Evolutionary conservation across 805 yeast genomes (phyloP).

Genomic region (Lipomyces mesembrius): DNA sequence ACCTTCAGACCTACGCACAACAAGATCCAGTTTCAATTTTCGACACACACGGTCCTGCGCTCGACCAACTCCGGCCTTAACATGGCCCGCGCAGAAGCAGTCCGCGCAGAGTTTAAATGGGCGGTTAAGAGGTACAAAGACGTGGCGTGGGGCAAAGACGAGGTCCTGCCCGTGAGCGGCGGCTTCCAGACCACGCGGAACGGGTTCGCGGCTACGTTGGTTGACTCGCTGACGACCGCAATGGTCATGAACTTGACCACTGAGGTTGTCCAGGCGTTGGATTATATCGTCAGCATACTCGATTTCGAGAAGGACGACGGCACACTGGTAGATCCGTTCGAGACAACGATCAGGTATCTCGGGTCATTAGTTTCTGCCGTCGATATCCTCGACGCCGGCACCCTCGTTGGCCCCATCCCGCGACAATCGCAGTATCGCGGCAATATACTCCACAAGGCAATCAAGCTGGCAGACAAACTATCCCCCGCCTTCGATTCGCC

Average conservation of each 20-base stretch:
- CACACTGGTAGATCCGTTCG: constrained; percentile 47
- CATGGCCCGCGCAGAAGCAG: constrained; percentile 22
- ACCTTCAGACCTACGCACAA: constrained; percentile 10
- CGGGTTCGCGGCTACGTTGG: constrained; percentile 53
- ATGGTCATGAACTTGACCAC: constrained; percentile 46
- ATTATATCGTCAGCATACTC: constrained; percentile 42
- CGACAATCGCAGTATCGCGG: constrained; percentile 15
- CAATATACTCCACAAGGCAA: constrained; percentile 45
- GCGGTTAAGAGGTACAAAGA: constrained; percentile 24
- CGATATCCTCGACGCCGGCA: constrained; percentile 48
- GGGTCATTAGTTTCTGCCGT: constrained; percentile 55
- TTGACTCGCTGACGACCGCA: constrained; percentile 54
- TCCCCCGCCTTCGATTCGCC: constrained; percentile 57
- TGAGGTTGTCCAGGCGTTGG: constrained; percentile 46
- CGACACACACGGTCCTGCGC: constrained; percentile 3
- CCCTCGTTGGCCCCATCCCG: constrained; percentile 30
- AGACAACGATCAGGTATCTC: constrained; percentile 51
- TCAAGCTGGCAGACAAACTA: constrained; percentile 49
- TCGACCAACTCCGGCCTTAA: not conserved
- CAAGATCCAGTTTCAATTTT: constrained; percentile 22
- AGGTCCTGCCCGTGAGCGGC: constrained; percentile 46
- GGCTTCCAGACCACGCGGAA: constrained; percentile 44
- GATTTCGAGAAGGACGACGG: constrained; percentile 48
- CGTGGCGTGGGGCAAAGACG: constrained; percentile 49
- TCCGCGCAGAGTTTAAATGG: constrained; percentile 30